phyloP scores from a whole-genome alignment of 345 rosid genomes.

The Citrus unshiu region DNA sequence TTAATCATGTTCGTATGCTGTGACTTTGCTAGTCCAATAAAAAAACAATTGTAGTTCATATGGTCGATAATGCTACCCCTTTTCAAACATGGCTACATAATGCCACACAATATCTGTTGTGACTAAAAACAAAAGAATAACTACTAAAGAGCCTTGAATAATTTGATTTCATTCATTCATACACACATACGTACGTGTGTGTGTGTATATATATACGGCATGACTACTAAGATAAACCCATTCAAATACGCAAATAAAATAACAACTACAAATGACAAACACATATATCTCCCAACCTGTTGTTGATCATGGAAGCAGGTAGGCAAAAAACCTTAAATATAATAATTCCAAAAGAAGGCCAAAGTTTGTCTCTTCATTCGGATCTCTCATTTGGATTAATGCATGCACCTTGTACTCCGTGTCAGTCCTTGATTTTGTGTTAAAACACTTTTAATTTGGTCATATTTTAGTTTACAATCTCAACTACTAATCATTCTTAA shows the following conservation, averaged over 20 bases:
- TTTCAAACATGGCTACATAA: not conserved
- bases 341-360: conserved; percentile 28
- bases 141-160: not conserved
- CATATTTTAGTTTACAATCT: too few species aligned
- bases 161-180: too few species aligned
- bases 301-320: conserved; percentile 28
- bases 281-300: conserved; percentile 14
- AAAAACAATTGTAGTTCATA: too few species aligned
- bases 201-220: too few species aligned
- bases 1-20: too few species aligned
- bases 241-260: not conserved
- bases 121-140: not conserved
- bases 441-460: not conserved
- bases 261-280: conserved; percentile 30
- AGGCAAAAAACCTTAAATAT: not conserved
- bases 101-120: not conserved
- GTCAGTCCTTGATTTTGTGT: conserved; percentile 20
- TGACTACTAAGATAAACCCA: not conserved
- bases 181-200: too few species aligned
- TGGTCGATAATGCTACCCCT: not conserved
- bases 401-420: conserved; percentile 17
- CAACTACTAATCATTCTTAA: too few species aligned
- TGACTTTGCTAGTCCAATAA: too few species aligned
- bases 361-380: conserved; percentile 42
- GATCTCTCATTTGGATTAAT: conserved; percentile 40